These are phyloP conservation scores for Phoma sp. DNA, from an alignment of 2,329 filamentous ascomycete genomes.

Conservation along the genomic window DNA sequence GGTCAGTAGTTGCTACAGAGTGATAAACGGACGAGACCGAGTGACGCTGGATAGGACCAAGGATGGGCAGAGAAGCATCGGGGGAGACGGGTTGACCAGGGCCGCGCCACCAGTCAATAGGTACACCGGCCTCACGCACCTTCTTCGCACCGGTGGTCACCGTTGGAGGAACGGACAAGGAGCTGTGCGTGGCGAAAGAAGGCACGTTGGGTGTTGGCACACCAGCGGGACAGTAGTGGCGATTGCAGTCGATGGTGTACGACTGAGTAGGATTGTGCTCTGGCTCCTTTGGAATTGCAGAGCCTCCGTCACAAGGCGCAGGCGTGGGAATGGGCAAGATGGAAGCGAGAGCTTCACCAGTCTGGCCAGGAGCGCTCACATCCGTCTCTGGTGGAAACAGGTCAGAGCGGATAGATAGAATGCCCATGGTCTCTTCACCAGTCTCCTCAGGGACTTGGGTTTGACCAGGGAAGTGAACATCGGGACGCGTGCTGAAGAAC, in stretches of 20 bases:
- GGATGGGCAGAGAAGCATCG: neutral
- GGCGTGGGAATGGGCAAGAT: neutral
- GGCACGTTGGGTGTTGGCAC: no score
- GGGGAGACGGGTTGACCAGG: neutral
- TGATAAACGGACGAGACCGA: neutral
- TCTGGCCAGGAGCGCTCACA: neutral
- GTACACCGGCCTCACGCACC: neutral
- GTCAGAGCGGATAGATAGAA: neutral
- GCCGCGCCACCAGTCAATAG: slow-evolving; percentile 5
- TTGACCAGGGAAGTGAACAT: neutral
- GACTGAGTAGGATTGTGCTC: no score
- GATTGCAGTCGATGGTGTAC: neutral
- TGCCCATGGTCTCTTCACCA: neutral
- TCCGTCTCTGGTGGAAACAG: neutral
- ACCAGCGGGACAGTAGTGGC: neutral
- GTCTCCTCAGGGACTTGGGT: neutral
- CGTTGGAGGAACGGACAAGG: neutral
- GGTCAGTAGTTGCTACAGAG: neutral
- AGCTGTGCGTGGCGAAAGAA: neutral
- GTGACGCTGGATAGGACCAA: neutral
- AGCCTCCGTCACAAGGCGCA: neutral
- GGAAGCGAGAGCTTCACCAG: neutral
- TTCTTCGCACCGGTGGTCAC: neutral
- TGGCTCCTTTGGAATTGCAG: no score
- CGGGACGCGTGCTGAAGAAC: neutral